Percentiles rank a stretch among this genome's conserved stretches.
phyloP scores from a whole-genome alignment of 345 rosid genomes.

The Hibiscus syriacus region DNA sequence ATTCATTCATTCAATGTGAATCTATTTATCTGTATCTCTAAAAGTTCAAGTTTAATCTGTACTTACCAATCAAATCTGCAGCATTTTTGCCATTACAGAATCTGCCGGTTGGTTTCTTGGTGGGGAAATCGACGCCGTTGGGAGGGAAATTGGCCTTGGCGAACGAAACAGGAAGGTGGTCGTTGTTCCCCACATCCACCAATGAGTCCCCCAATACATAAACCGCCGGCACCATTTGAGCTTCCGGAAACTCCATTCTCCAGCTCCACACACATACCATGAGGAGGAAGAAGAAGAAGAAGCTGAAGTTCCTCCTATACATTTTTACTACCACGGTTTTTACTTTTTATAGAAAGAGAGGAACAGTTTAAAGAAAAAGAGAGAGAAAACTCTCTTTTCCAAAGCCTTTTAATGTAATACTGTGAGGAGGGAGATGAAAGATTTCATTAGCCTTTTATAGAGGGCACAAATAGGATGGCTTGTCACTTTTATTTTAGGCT shows the following conservation, averaged over 20 bases:
- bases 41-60: not conserved
- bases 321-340: not conserved
- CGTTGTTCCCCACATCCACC: constrained; percentile 55
- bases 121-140: constrained; percentile 47
- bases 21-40: not conserved
- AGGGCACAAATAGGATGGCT: no score
- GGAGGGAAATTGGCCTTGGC: constrained; percentile 40
- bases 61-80: constrained; percentile 11
- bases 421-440: not conserved
- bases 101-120: constrained; percentile 41
- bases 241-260: not conserved
- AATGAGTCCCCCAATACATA: constrained; percentile 56
- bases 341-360: not conserved
- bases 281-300: not conserved
- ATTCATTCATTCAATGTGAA: no score
- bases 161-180: constrained; percentile 22
- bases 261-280: not conserved
- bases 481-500: no score
- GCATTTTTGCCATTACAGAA: constrained; percentile 49
- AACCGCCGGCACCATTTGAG: constrained; percentile 34
- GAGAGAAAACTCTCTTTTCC: not conserved
- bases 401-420: not conserved
- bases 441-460: not conserved
- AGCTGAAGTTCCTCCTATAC: not conserved
- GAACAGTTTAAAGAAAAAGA: not conserved